Base-by-base conservation (phyloP, 495 filamentous ascomycete species). In the Penicillium egyptiacum region DNA sequence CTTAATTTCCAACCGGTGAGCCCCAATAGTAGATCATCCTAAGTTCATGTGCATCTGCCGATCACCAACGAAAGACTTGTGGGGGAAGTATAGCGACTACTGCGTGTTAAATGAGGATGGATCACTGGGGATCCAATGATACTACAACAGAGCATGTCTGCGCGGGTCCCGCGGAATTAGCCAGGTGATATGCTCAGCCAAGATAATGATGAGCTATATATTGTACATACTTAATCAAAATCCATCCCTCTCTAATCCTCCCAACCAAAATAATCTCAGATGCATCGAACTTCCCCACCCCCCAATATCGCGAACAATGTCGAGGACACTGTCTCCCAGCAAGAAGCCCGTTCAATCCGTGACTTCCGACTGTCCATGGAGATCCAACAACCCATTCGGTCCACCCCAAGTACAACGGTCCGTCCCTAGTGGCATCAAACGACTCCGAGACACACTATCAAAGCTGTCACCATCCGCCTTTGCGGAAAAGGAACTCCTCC, bases 401-500 rank as follows among this genome's bases (percentile, higher is more conserved):
- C 71, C 74, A 5, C 74, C 74, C 49, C 66, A 63, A 19, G 56
- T 75, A 20, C 59, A 64, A 0, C 66, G 53, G 26, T 63, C 69
- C 14, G 63, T 73, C 42, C 61, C 66, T 14, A 58, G 56, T 2
- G 70, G 72, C 17, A 77, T 79, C 41, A 63, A 66, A 30, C 72
- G 72, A 11, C 59, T 79, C 14, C 75, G 71, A 40, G 60, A 75
- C 22, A 75, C 73, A 0, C 60, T 79, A 1, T 69, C 66, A 5
- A 76, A 76, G 45, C 50, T 73, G 1, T 68, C 72, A 0, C 71
- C 70, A 9, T 60, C 74, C 11, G 69, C 75, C 5, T 61, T 71
- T 8, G 74, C 75, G 11, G 75, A 79, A 47, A 66, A 69, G 40
- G 70, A 78, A 53, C 58, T 75, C 19, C 60, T 79, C 5, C 70